phyloP scores from a whole-genome alignment of 1,139 yeast genomes.

The Hemisphaericaspora xylofermentans region DNA sequence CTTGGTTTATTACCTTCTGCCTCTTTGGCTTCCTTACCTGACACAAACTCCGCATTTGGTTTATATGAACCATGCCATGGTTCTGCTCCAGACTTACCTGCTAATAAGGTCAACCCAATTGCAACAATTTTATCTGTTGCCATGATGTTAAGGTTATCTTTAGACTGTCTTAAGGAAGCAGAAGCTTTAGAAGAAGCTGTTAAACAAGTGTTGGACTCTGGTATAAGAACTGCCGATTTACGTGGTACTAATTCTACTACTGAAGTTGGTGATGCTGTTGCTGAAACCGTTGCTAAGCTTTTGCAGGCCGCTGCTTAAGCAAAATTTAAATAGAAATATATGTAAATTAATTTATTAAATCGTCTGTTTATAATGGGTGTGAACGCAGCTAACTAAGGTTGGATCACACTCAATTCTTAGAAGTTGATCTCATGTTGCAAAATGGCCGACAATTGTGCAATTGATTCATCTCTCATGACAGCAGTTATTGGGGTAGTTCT shows the following conservation, averaged over 20 bases:
- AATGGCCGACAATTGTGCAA: constrained; percentile 35
- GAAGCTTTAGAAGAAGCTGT: constrained; percentile 90
- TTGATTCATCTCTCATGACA: constrained; percentile 27
- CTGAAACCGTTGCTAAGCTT: constrained; percentile 63
- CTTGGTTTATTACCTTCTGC: constrained; percentile 95
- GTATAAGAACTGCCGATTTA: constrained; percentile 87
- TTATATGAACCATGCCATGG: constrained; percentile 98
- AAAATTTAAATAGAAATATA: no score
- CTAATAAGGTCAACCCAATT: constrained; percentile 87
- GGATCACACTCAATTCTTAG: no score
- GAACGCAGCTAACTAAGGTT: no score
- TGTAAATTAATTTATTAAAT: not conserved
- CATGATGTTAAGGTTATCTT: constrained; percentile 91
- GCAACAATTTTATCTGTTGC: constrained; percentile 95
- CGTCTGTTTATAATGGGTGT: no score
- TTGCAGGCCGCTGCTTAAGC: constrained; percentile 26
- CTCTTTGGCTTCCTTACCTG: constrained; percentile 92
- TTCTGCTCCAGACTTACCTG: constrained; percentile 90
- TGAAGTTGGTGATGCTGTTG: constrained; percentile 94
- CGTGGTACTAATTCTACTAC: constrained; percentile 76
- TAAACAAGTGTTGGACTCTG: constrained; percentile 72
- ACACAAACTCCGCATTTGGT: constrained; percentile 90
- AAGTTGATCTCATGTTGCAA: constrained; percentile 7
- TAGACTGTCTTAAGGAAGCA: constrained; percentile 81
- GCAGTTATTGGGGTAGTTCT: constrained; percentile 7